phyloP scores from a whole-genome alignment of 1,284 basidiomycete genomes.

The Veloboletus limbatus region DNA sequence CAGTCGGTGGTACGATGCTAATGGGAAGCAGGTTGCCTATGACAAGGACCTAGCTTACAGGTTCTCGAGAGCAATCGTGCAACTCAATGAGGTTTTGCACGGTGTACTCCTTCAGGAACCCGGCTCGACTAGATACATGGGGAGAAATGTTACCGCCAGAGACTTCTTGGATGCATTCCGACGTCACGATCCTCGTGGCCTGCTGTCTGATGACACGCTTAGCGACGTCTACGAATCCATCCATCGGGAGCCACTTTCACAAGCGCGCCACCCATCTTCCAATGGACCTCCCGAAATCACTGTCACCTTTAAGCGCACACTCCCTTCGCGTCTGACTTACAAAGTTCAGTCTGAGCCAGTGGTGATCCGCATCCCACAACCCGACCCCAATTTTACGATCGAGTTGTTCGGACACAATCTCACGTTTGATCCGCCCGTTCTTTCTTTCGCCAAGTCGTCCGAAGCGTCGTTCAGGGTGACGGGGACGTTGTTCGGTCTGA shows the following conservation, averaged over 20 bases:
- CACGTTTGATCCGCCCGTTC: constrained; percentile 77
- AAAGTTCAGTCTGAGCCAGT: constrained; percentile 83
- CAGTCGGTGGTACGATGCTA: constrained; percentile 87
- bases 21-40: constrained; percentile 72
- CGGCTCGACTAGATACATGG: constrained; percentile 60
- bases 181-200: constrained; percentile 62
- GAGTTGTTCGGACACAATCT: constrained; percentile 84
- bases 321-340: constrained; percentile 79
- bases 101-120: constrained; percentile 58
- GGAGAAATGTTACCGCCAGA: constrained; percentile 62
- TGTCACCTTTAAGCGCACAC: constrained; percentile 67
- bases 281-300: constrained; percentile 45
- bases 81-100: constrained; percentile 81
- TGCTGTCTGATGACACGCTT: constrained; percentile 73
- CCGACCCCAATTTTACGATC: constrained; percentile 77
- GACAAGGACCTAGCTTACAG: constrained; percentile 76
- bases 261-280: constrained; percentile 56
- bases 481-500: constrained; percentile 76
- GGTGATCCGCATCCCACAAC: constrained; percentile 75
- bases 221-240: constrained; percentile 78
- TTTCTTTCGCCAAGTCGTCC: constrained; percentile 72
- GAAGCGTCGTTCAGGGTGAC: constrained; percentile 87
- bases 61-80: constrained; percentile 82
- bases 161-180: constrained; percentile 82
- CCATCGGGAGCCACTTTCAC: constrained; percentile 65